Evolutionary conservation across 495 filamentous ascomycete species (phyloP), one percentile per base, ranked within the genome.

Genomic region (Aspergillus steynii): DNA sequence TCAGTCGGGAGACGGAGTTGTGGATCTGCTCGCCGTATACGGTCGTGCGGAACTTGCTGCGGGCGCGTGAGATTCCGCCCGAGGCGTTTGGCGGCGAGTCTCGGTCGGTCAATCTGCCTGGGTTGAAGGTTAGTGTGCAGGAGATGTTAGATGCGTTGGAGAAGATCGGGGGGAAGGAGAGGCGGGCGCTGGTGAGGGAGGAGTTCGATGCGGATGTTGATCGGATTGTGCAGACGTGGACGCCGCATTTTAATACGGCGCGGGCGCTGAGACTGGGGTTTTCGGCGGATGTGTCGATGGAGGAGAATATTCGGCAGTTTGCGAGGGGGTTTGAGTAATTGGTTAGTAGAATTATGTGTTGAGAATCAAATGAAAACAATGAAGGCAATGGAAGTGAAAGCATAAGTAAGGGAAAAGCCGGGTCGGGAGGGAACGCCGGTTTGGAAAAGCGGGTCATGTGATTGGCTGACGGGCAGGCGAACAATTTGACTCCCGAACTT

Each of bases 71-170:
- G 20, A 72, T 91, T 61, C 81, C 83, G 1, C 76, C 75, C 29
- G 79, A 82, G 29, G 76, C 72, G 32, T 80, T 90, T 71, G 71
- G 31, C 9, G 37, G 68, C 9, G 76, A 86, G 59, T 83, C 80
- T 14, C 73, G 90, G 46, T 82, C 85, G 20, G 82, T 93, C 27
- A 91, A 92, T 72, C 69, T 93, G 50, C 91, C 91, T 0, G 90
- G 91, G 1, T 80, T 90, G 58, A 85, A 85, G 47, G 87, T 90
- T 15, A 89, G 81, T 20, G 78, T 92, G 20, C 82, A 88, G 72
- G 85, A 95, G 69, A 85, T 93, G 82, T 75, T 92, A 74, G 87
- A 91, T 68, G 85, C 88, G 47, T 68, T 95, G 71, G 83, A 82
- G 60, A 83, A 82, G 65, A 81, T 90, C 31, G 90, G 87, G 1